Evolutionary conservation across 2,329 filamentous ascomycete species (phyloP), one percentile per base, ranked within the genome.

Genomic region (Seiridium unicorne): DNA sequence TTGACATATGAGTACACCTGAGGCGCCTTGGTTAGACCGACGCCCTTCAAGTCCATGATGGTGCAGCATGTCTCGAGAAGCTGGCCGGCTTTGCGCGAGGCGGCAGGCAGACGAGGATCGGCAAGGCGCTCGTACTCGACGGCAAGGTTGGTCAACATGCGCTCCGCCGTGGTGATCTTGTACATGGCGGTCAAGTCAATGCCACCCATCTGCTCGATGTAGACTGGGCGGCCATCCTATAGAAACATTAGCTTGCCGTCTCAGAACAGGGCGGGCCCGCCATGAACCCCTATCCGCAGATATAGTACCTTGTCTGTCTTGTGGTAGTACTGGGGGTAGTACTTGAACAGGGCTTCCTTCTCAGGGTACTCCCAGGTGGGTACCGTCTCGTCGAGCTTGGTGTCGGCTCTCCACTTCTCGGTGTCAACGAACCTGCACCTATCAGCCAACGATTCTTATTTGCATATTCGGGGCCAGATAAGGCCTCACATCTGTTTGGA

Each of bases 281-380:
- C 11, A 40, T 3, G 47, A 49, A 32, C 47, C 18, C 18, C 18
- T 26, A 26, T 26, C 18, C 18, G 32, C 51, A 44, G 18, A 51
- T 55, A 31, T 53, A 60, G 40, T 75, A 89, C 87, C 79, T 92
- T 93, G 79, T 95, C 92, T 10, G 88, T 94, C 82, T 97, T 97
- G 86, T 99, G 95, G 82, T 99, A 99, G 83, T 95, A 99, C 80
- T 99, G 95, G 53, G 92, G 92, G 80, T 99, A 99, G 83, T 91
- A 97, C 78, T 94, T 82, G 77, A 91, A 91, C 61, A 99, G 85
- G 73, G 94, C 76, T 59, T 85, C 71, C 77, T 94, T 95, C 84
- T 97, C 93, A 64, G 84, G 83, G 81, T 97, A 97, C 62, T 95
- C 88, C 82, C 96, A 97, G 68, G 80, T 89, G 64, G 86, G 87